Base-by-base conservation (phyloP, 768 basidiomycete species). In the Guyanaporus albipodus region DNA sequence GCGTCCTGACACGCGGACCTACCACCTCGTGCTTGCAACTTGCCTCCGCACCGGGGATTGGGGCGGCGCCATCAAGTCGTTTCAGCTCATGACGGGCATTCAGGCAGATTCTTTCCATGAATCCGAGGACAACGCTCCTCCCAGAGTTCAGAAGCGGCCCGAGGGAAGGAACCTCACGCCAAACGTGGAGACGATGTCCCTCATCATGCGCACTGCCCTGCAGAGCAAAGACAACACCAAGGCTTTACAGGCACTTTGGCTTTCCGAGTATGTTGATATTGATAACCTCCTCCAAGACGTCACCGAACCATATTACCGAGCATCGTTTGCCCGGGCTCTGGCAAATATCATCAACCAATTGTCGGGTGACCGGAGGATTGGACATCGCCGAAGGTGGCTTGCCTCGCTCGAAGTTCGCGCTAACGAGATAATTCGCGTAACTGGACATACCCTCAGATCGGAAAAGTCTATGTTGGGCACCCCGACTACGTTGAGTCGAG, bases 31-130 rank as follows among this genome's bases (percentile, higher is more conserved):
- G 42, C 71, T 89, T 57, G 64, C 71, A 50, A 74, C 77, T 2
- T 90, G 87, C 62, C 78, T 81, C 77, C 74, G 76, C 46, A 70
- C 72, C 28, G 70, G 61, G 12, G 83, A 89, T 63, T 90, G 85
- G 86, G 68, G 60, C 21, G 71, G 71, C 17, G 78, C 83, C 2
- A 59, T 70, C 38, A 73, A 74, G 39, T 66, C 76, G 15, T 84
- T 88, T 61, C 79, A 86, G 50, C 67, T 87, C 53, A 84, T 90
- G 80, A 84, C 85, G 4, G 87, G 87, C 6, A 80, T 77, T 54
- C 75, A 74, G 49, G 56, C 63, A 2, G 72, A 76, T 44, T 78
- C 78, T 39, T 81, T 82, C 49, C 6, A 53, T 27, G 56, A 54
- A 31, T 47, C 46, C 10, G 72, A 73, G 32, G 76, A 72, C 5